Evolutionary conservation across 1,284 basidiomycete genomes (phyloP), one percentile per base, ranked within the genome.

Genomic region (Sutorius eximius): DNA sequence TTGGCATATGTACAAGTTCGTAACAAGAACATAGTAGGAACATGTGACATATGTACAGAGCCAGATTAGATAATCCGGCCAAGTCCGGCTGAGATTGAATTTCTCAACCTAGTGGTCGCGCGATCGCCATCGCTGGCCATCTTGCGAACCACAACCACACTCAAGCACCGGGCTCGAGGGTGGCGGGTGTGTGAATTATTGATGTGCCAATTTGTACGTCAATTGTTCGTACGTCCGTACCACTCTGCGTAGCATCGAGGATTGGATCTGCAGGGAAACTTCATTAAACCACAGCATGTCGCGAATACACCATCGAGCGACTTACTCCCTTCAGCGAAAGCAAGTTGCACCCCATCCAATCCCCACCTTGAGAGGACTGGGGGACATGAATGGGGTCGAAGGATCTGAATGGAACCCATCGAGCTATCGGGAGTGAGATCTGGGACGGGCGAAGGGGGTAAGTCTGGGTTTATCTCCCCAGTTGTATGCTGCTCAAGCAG

Each of bases 171-270:
- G 22, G 22, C 22, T 24, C 22, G 22, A 24, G 22, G 15, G 47
- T 50, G 61, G 45, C 49, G 7, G 61, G 51, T 4, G 59, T 63
- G 61, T 53, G 34, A 6, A 36, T 0, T 12, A 1, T 22, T 53
- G 54, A 63, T 29, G 16, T 0, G 3, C 29, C 1, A 0, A 0
- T 0, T 5, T 52, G 52, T 20, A 5, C 22, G 7, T 50, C 58
- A 53, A 27, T 29, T 50, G 8, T 51, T 47, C 36, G 41, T 62
- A 58, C 61, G 10, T 53, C 51, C 22, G 27, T 34, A 11, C 20
- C 48, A 52, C 45, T 37, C 22, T 4, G 48, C 32, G 9, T 16
- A 10, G 22, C 22, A 24, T 46, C 37, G 0, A 7, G 1, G 30
- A 16, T 22, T 5, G 46, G 30, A 46, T 40, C 45, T 46, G 20